Evolutionary conservation across 768 basidiomycete genomes (phyloP).

Genomic region (Macrolepiota albuminosa): DNA sequence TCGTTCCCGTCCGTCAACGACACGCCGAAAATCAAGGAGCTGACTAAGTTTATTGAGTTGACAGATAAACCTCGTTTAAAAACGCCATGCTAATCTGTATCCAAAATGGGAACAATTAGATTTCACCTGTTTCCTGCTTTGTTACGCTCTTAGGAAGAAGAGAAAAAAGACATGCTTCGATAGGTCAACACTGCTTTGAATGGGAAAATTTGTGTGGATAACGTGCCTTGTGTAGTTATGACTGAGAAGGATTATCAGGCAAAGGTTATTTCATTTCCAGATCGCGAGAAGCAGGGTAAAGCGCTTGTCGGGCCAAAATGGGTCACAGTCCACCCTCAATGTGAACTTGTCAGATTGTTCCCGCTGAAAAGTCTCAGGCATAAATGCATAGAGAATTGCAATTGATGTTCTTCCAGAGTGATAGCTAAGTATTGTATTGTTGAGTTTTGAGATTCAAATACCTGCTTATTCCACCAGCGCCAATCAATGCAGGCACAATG

Average conservation of each 20-base stretch:
- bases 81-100: background rate
- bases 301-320: background rate
- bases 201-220: background rate
- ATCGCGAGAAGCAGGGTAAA: background rate
- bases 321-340: background rate
- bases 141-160: background rate
- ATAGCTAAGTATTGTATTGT: background rate
- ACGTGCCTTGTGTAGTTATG: background rate
- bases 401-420: background rate
- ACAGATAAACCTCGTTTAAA: background rate
- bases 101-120: background rate
- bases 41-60: background rate
- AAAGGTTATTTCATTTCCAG: too few species aligned
- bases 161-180: background rate
- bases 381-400: background rate
- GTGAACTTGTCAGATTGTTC: background rate
- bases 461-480: too few species aligned
- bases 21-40: background rate
- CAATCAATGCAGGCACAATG: background rate
- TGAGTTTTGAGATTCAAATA: background rate
- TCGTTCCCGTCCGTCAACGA: background rate
- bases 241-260: background rate
- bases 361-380: background rate
- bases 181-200: background rate
- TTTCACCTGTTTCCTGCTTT: background rate